phyloP scores from a whole-genome alignment of 2,329 filamentous ascomycete genomes.

The Paramyrothecium roridum region DNA sequence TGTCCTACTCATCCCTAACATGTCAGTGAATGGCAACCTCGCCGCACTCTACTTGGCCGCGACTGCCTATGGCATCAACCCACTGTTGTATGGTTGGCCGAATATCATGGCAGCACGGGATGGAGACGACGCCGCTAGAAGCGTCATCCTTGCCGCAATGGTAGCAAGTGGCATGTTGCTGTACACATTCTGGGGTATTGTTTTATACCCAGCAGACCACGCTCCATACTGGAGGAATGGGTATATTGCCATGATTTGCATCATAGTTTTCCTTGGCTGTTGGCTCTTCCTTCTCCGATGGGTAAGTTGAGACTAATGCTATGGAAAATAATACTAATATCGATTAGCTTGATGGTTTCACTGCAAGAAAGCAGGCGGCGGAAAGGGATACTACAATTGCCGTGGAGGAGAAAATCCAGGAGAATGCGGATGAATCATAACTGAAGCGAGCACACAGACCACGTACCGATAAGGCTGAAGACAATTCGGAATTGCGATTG shows the following conservation, averaged over 20 bases:
- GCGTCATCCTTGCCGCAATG: constrained; percentile 36
- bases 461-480: too few species aligned
- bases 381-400: too few species aligned
- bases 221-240: constrained; percentile 36
- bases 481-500: too few species aligned
- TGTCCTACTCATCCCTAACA: constrained; percentile 14
- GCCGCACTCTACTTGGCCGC: constrained; percentile 18
- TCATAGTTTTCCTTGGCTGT: not conserved
- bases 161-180: constrained; percentile 33
- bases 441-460: too few species aligned
- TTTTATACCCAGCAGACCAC: constrained; percentile 35
- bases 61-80: constrained; percentile 19
- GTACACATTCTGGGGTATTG: constrained; percentile 43
- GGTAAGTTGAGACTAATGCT: not conserved
- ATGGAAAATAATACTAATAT: too few species aligned
- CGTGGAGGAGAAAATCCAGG: too few species aligned
- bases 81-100: constrained; percentile 20
- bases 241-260: constrained; percentile 16
- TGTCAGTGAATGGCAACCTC: constrained; percentile 14
- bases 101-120: constrained; percentile 16
- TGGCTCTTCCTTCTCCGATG: not conserved
- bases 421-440: too few species aligned
- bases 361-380: too few species aligned
- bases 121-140: constrained; percentile 34
- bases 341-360: too few species aligned